Base-by-base conservation (phyloP, 805 yeast species). In the Zygoascus bituminiphila region DNA sequence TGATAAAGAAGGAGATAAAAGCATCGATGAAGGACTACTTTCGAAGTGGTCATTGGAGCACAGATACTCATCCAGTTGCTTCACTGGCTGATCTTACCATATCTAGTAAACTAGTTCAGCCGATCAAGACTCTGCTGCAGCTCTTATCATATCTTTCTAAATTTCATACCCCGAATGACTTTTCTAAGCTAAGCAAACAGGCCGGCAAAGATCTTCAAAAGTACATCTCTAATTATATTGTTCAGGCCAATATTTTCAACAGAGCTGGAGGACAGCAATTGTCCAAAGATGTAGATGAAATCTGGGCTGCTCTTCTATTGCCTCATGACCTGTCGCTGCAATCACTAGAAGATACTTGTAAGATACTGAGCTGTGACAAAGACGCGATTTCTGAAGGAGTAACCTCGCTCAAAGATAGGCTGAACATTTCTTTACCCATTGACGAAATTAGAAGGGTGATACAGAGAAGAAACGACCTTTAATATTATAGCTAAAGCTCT, bases 171-270 rank as follows among this genome's bases (percentile, higher is more conserved):
- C 42, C 48, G 1, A 52, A 61, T 5, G 72, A 69, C 42, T 62
- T 54, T 46, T 52, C 60, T 21, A 51, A 54, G 4, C 50, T 69
- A 33, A 54, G 60, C 35, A 45, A 56, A 4, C 42, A 48, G 9
- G 49, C 72, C 7, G 57, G 69, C 1, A 42, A 47, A 4, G 57
- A 60, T 2, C 47, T 73, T n/a, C 61, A 68, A 2, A 52, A 53
- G 17, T 69, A 70, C 46, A 59, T 74, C 44, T 69, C 67, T 58
- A 63, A 59, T 24, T 64, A 66, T 45, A 61, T 74, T 12, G 58
- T 72, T 8, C 63, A 64, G 52, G 68, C 69, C 7, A 67, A 67
- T 51, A 58, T 54, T 42, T 74, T 73, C 56, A 59, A 61, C 12
- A 22, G 26, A 4, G 26, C 39, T 7, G 74, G 75, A 4, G 73